Conservation (phyloP, 2,329 filamentous ascomycete species). For the Aspergillus quadricinctus region DNA sequence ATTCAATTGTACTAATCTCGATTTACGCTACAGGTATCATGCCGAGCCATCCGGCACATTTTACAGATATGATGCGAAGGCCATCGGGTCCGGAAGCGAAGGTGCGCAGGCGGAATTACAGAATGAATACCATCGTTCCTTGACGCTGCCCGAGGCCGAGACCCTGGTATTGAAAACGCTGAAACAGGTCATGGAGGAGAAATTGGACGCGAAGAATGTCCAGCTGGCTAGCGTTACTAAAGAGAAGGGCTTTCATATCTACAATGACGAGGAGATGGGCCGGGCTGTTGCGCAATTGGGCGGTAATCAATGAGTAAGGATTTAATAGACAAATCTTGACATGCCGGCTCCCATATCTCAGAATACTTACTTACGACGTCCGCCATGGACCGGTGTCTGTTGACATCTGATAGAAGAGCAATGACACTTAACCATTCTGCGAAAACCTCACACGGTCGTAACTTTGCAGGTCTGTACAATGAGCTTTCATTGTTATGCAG, state of each 20-base stretch:
- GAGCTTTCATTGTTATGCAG: background rate
- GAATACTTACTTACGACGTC: slow-evolving; percentile 9
- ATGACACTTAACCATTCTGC: slow-evolving; percentile 19
- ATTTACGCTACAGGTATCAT: slow-evolving; percentile 64
- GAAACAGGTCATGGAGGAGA: slow-evolving; percentile 99
- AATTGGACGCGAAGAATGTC: slow-evolving; percentile 97
- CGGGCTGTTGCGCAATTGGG: slow-evolving; percentile 71
- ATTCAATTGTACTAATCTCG: background rate
- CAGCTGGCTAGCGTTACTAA: slow-evolving; percentile 96
- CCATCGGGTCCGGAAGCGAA: slow-evolving; percentile 94
- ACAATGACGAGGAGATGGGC: slow-evolving; percentile 96
- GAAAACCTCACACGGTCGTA: slow-evolving; percentile 1
- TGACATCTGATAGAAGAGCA: slow-evolving; percentile 27
- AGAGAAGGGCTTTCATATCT: slow-evolving; percentile 97
- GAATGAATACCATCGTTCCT: slow-evolving; percentile 97
- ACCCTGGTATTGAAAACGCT: slow-evolving; percentile 93
- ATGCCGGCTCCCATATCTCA: slow-evolving; percentile 13
- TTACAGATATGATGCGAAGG: slow-evolving; percentile 98
- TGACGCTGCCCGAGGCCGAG: slow-evolving; percentile 89
- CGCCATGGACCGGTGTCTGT: slow-evolving; percentile 14
- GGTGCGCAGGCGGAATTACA: slow-evolving; percentile 96
- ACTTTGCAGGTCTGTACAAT: background rate
- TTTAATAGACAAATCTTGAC: slow-evolving; percentile 10
- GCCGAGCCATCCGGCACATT: slow-evolving; percentile 97
- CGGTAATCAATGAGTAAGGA: slow-evolving; percentile 37